Percentiles rank a stretch among this genome's conserved stretches.
phyloP scores from a whole-genome alignment of 148 eudicot genomes.

The Dysphania ambrosioides region DNA sequence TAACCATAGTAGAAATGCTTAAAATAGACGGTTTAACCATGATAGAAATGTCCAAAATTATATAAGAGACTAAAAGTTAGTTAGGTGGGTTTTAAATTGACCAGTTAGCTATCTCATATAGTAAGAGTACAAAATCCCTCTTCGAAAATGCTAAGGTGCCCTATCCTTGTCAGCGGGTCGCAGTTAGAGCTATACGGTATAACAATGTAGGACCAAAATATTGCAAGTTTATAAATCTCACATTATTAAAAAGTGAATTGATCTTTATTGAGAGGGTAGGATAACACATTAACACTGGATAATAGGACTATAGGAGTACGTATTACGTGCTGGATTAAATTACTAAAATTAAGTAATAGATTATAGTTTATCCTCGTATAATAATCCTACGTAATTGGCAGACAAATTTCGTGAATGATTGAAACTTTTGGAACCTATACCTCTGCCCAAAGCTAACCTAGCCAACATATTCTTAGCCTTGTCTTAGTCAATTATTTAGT shows the following conservation, averaged over 20 bases:
- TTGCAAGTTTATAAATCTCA: neutral
- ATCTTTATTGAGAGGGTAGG: neutral
- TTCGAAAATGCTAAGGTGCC: too few species aligned
- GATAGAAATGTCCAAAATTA: too few species aligned
- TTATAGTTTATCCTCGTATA: conserved; percentile 2
- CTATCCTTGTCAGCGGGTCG: too few species aligned
- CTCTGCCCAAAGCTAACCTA: neutral
- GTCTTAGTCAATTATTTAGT: conserved; percentile 6
- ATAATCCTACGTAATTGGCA: conserved; percentile 15
- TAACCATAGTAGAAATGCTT: too few species aligned
- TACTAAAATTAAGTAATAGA: neutral
- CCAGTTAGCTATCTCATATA: too few species aligned
- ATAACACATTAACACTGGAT: too few species aligned
- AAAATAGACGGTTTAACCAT: too few species aligned
- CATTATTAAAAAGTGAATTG: too few species aligned
- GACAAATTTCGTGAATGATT: conserved; percentile 31
- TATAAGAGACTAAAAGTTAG: too few species aligned
- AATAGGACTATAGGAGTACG: neutral
- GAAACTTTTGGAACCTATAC: conserved; percentile 19
- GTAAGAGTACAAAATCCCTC: too few species aligned
- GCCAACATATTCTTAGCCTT: neutral
- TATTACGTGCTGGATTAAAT: neutral
- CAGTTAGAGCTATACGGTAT: too few species aligned
- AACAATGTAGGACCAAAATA: neutral
- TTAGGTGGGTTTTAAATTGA: too few species aligned